Percentiles rank a stretch among this genome's conserved stretches.
Evolutionary conservation across 805 yeast genomes (phyloP).

Genomic region (Yarrowia sp.): DNA sequence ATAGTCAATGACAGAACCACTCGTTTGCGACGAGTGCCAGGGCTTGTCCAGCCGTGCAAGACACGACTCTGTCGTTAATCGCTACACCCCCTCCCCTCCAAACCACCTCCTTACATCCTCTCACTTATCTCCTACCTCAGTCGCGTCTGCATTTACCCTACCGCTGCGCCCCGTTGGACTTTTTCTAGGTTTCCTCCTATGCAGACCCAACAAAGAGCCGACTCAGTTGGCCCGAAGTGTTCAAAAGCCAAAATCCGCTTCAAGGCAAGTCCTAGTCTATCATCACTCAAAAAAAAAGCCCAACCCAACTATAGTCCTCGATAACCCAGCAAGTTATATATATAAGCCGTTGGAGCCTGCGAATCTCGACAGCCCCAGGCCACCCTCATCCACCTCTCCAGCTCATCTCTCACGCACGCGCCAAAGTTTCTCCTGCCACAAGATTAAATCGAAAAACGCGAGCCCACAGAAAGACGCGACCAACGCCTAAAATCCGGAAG

Average conservation of each 20-base stretch:
- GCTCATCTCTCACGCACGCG: neutral
- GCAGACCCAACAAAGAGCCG: slow-evolving; percentile 24
- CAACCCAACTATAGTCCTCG: neutral
- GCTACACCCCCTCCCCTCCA: too few species aligned
- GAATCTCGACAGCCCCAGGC: neutral
- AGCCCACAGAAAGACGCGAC: slow-evolving; percentile 27
- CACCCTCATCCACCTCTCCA: neutral
- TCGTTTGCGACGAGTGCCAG: too few species aligned
- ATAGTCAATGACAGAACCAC: too few species aligned
- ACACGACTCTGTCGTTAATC: too few species aligned
- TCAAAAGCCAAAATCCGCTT: slow-evolving; percentile 12
- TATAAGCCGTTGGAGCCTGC: too few species aligned
- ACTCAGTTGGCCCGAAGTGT: slow-evolving; percentile 2
- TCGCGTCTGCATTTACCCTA: slow-evolving; percentile 26
- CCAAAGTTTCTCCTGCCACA: slow-evolving; percentile 29
- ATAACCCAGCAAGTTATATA: neutral
- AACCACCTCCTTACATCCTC: too few species aligned
- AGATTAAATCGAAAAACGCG: slow-evolving; percentile 29
- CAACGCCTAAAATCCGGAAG: slow-evolving; percentile 30
- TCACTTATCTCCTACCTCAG: too few species aligned
- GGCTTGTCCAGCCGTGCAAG: too few species aligned
- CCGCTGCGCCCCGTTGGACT: slow-evolving; percentile 31
- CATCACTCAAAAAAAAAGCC: neutral
- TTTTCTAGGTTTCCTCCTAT: slow-evolving; percentile 15
- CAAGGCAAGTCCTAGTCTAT: slow-evolving; percentile 13